Base-by-base conservation (phyloP, 345 rosid species). In the Cardamine occulta region DNA sequence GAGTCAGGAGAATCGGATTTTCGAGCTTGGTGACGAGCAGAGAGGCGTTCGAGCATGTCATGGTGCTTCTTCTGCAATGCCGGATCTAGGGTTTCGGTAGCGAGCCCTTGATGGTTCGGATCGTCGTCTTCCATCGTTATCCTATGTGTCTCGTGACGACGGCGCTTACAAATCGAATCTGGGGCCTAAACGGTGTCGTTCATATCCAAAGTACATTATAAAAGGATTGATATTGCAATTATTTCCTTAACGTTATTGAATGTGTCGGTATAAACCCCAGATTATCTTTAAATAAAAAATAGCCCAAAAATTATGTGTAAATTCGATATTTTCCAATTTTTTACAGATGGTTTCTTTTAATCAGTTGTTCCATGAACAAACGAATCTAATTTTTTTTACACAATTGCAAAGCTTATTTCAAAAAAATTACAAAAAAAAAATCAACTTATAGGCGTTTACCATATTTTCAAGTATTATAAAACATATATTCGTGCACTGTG, bases 1-100 rank as follows among this genome's bases (percentile, higher is more conserved):
- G 86, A 63, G 23, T 60, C 65, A 55, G 82, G 7, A 52, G 82
- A 74, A 70, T 88, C 77, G 40, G 83, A 68, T 68, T 79, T 84
- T 45, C 89, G 89, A 72, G 85, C 62, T 74, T 89, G 89, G 68
- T 87, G 93, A 71, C 96, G 90, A 68, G 77, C 82, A n/a, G 93
- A 77, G 81, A 93, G 91, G 51, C 94, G 89, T 28, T 93, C 87
- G 8, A 93, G 86, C 97, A 93, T 89, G 66, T 80, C 84, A 70
- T 84, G 79, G 72, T 84, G 96, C 81, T 88, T 92, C 79, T 87
- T 85, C 79, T 81, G 80, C 47, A 85, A 62, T 10, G 61, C 66
- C 28, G 66, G 54, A 19, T 82, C 81, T 51, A 65, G 76, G 75
- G 61, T 70, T 79, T 62, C 54, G 31, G 18, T 18, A 3, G 53